Evolutionary conservation across 306 rosid species (phyloP).

Genomic region (Trifolium repens): DNA sequence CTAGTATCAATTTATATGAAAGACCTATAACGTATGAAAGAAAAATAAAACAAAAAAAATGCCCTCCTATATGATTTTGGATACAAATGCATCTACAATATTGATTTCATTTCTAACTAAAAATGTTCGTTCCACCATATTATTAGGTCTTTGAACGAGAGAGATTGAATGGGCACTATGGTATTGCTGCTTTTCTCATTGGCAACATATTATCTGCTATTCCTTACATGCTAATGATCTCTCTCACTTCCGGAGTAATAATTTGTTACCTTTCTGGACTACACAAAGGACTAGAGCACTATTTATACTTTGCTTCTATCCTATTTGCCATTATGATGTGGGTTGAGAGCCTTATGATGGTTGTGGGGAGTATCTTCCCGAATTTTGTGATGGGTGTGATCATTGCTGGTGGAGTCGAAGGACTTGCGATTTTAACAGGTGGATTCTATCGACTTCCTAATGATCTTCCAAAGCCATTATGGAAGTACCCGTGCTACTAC

Average conservation of each 20-base stretch:
- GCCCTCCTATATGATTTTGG: background rate
- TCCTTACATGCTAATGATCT: slow-evolving; percentile 58
- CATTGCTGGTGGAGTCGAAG: slow-evolving; percentile 60
- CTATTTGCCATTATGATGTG: slow-evolving; percentile 52
- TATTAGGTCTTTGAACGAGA: slow-evolving; percentile 59
- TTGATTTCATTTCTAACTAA: background rate
- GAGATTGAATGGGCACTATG: slow-evolving; percentile 69
- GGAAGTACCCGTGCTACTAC: slow-evolving; percentile 64
- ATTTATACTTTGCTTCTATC: slow-evolving; percentile 47
- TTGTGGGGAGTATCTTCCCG: slow-evolving; percentile 60
- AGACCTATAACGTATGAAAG: background rate
- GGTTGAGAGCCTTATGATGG: slow-evolving; percentile 79
- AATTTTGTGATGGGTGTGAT: slow-evolving; percentile 65
- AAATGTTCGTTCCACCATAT: background rate
- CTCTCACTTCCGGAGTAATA: slow-evolving; percentile 57
- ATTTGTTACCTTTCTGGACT: slow-evolving; percentile 62
- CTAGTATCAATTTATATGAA: background rate
- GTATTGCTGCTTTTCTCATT: slow-evolving; percentile 52
- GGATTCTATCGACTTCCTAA: slow-evolving; percentile 59
- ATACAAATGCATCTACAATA: background rate
- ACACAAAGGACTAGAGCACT: slow-evolving; percentile 49
- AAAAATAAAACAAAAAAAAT: too few relatives aligned
- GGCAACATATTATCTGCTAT: slow-evolving; percentile 56
- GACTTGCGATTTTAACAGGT: slow-evolving; percentile 58
- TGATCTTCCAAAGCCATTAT: slow-evolving; percentile 62